phyloP scores from a whole-genome alignment of 768 basidiomycete genomes.

The Mycena filopes region DNA sequence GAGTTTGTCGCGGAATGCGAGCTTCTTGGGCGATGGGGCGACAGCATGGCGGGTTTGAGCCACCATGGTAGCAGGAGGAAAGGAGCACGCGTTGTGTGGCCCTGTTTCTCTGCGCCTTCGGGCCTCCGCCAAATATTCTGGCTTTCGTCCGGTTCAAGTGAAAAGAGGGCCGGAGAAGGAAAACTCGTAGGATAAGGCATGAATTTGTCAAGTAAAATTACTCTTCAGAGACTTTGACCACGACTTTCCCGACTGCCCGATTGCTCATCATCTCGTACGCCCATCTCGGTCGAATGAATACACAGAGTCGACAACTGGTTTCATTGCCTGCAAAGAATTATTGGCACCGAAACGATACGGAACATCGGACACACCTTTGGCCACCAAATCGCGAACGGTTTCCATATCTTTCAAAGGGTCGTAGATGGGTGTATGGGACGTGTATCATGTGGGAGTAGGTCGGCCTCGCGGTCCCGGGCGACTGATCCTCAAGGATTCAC shows the following conservation, averaged over 20 bases:
- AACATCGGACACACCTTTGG: constrained; percentile 9
- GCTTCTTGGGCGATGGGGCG: constrained; percentile 64
- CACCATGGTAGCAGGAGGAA: constrained; percentile 62
- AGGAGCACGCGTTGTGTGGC: constrained; percentile 56
- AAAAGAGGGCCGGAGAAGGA: too few relatives aligned
- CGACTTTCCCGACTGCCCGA: constrained; percentile 65
- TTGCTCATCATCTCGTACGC: constrained; percentile 65
- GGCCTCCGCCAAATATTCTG: too few relatives aligned
- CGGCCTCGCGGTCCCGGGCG: constrained; percentile 63
- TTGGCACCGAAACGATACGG: background rate
- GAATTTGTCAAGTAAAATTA: too few relatives aligned
- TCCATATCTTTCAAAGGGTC: constrained; percentile 18
- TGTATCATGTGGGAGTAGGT: too few relatives aligned
- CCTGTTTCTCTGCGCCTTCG: constrained; percentile 38
- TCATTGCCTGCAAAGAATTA: constrained; percentile 48
- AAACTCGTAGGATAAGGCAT: too few relatives aligned
- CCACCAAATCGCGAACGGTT: constrained; percentile 2
- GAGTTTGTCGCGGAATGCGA: constrained; percentile 86
- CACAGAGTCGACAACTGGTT: constrained; percentile 58
- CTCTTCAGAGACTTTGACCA: constrained; percentile 51
- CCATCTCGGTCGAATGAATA: constrained; percentile 53
- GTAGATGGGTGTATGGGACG: too few relatives aligned
- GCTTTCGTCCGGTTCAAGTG: too few relatives aligned
- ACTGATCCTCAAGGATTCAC: constrained; percentile 58
- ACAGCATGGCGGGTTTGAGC: constrained; percentile 75